Percentiles rank a stretch among this genome's conserved stretches.
Conservation (phyloP, 352 stramenopile genomes). For the Globisporangium sylvaticum region DNA sequence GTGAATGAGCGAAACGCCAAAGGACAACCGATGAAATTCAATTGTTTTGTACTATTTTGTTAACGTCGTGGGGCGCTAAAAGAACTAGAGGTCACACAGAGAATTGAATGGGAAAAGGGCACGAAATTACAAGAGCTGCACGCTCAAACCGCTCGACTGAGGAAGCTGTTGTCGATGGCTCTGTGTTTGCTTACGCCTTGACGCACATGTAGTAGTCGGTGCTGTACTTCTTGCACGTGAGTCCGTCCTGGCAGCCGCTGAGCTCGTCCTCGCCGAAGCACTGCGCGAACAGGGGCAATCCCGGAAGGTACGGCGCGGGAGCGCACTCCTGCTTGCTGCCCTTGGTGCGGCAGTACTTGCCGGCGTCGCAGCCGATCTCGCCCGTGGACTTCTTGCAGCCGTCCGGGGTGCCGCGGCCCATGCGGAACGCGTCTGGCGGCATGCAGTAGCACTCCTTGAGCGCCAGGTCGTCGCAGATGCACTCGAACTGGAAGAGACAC, state of each 20-base stretch:
- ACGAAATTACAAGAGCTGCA: not conserved
- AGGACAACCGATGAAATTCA: not conserved
- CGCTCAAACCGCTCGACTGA: too few relatives aligned
- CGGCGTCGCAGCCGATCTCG: conserved; percentile 32
- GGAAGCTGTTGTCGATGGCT: not conserved
- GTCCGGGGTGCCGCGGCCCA: conserved; percentile 21
- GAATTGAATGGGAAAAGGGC: not conserved
- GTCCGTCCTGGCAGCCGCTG: conserved; percentile 22
- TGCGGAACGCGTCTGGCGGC: conserved; percentile 43
- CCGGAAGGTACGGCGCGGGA: conserved; percentile 36
- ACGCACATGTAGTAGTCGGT: conserved; percentile 41
- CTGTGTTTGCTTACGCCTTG: not conserved
- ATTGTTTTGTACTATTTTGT: not conserved
- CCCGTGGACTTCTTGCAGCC: conserved; percentile 38
- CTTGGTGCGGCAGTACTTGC: conserved; percentile 59
- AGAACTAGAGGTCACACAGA: not conserved
- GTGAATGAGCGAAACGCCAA: too few relatives aligned
- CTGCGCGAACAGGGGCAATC: conserved; percentile 38
- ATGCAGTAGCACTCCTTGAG: conserved; percentile 47
- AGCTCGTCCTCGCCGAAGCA: conserved; percentile 17
- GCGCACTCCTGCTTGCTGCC: conserved; percentile 44
- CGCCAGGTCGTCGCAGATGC: conserved; percentile 35
- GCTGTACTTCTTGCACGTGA: conserved; percentile 36
- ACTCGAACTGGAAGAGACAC: conserved; percentile 47
- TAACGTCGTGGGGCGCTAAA: not conserved